Evolutionary conservation across 768 basidiomycete species (phyloP).

Genomic region (Boletus rubescentipes): DNA sequence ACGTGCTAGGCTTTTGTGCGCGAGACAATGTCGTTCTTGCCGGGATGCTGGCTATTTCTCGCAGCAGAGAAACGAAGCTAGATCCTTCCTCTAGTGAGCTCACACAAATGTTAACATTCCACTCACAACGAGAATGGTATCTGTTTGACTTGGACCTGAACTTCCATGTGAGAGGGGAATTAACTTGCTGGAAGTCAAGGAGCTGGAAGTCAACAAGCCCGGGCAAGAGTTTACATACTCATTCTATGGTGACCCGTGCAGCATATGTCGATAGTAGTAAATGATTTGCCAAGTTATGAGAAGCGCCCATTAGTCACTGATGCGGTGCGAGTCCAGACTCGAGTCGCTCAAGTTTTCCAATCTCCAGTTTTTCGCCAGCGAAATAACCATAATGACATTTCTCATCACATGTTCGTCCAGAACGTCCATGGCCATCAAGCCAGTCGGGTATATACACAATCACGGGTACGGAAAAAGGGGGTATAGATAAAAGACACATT

Average conservation of each 20-base stretch:
- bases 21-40: conserved; percentile 20
- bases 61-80: conserved; percentile 52
- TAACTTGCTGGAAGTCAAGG: background rate
- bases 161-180: conserved; percentile 13
- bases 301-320: too few relatives aligned
- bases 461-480: conserved; percentile 12
- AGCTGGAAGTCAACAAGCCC: background rate
- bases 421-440: conserved; percentile 6
- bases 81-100: conserved; percentile 1
- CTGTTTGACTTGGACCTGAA: conserved; percentile 8
- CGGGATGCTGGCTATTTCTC: conserved; percentile 40
- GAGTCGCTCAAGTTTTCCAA: too few relatives aligned
- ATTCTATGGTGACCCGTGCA: too few relatives aligned
- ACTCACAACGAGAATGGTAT: conserved; percentile 49
- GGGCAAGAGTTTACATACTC: background rate
- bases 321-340: too few relatives aligned
- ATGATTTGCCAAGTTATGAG: background rate
- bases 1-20: background rate
- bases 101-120: background rate
- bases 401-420: background rate
- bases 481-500: conserved; percentile 28
- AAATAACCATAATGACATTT: background rate
- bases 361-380: background rate
- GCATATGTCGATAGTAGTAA: background rate
- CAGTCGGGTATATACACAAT: conserved; percentile 24